Conservation (phyloP, 768 basidiomycete genomes). For the Tylopilus vinaceipallidus region DNA sequence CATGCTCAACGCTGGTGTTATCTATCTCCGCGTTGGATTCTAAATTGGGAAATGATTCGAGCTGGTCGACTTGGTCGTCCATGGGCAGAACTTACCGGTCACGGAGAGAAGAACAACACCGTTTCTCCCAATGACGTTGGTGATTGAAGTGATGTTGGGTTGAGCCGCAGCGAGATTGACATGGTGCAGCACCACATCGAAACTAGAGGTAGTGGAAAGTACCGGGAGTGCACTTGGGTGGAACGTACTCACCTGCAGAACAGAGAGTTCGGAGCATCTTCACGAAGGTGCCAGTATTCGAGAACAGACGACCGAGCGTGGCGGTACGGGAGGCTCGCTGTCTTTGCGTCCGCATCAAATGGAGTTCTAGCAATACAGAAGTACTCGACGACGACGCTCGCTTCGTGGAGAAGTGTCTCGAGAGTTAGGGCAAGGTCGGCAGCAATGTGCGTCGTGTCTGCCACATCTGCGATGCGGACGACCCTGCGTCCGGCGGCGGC, state of each 20-base stretch:
- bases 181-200: constrained; percentile 23
- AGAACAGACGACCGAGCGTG: constrained; percentile 18
- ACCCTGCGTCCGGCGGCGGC: constrained; percentile 20
- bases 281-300: constrained; percentile 18
- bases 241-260: constrained; percentile 13
- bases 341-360: constrained; percentile 26
- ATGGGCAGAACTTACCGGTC: constrained; percentile 12
- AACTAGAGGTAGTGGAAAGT: not conserved
- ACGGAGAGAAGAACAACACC: constrained; percentile 25
- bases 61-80: not conserved
- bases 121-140: constrained; percentile 22
- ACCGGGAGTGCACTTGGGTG: fast-evolving
- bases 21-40: constrained; percentile 19
- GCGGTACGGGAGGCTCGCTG: constrained; percentile 6
- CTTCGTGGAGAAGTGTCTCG: constrained; percentile 14
- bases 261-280: not conserved
- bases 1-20: constrained; percentile 10
- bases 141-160: constrained; percentile 20
- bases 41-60: not conserved
- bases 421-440: constrained; percentile 17
- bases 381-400: constrained; percentile 17
- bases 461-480: constrained; percentile 26
- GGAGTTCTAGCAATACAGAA: constrained; percentile 17
- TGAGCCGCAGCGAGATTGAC: constrained; percentile 21
- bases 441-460: constrained; percentile 17